These are phyloP conservation scores for Gentiana straminea DNA, from an alignment of 257 asterid species.

Conservation along the genomic window DNA sequence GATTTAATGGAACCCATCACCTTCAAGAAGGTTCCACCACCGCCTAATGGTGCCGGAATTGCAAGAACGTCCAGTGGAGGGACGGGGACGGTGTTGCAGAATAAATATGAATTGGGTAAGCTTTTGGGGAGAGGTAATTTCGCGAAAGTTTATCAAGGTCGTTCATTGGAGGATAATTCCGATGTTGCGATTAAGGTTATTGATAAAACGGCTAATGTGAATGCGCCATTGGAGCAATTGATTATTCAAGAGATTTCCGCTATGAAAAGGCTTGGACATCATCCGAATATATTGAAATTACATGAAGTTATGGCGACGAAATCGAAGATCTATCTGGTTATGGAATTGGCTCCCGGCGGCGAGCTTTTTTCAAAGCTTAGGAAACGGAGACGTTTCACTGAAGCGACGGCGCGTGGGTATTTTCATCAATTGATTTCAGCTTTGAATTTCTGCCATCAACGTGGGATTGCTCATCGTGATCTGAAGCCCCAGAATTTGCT, in stretches of 20 bases:
- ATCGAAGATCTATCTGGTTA: conserved; percentile 69
- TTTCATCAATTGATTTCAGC: conserved; percentile 72
- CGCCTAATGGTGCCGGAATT: conserved; percentile 4
- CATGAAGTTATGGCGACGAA: conserved; percentile 83
- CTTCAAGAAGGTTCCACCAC: conserved; percentile 10
- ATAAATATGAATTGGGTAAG: conserved; percentile 53
- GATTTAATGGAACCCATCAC: conserved; percentile 7
- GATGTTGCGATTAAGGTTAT: conserved; percentile 64
- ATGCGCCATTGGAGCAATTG: conserved; percentile 50
- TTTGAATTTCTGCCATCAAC: conserved; percentile 61
- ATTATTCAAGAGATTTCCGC: conserved; percentile 77
- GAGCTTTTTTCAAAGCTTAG: conserved; percentile 55
- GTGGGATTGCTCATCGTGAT: conserved; percentile 86
- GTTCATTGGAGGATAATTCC: conserved; percentile 14
- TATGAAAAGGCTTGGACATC: conserved; percentile 75
- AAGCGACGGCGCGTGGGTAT: conserved; percentile 38
- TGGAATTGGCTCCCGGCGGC: conserved; percentile 87
- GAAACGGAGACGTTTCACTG: conserved; percentile 53
- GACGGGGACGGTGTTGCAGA: conserved; percentile 55
- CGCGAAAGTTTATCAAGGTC: conserved; percentile 71
- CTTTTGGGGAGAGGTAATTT: conserved; percentile 93
- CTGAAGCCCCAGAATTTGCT: conserved; percentile 87
- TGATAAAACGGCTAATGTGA: conserved; percentile 36
- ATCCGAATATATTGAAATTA: conserved; percentile 65
- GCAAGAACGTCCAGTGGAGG: conserved; percentile 41